Evolutionary conservation across 2,329 filamentous ascomycete genomes (phyloP), one percentile per base, ranked within the genome.

Genomic region (Claviceps pazoutovae): DNA sequence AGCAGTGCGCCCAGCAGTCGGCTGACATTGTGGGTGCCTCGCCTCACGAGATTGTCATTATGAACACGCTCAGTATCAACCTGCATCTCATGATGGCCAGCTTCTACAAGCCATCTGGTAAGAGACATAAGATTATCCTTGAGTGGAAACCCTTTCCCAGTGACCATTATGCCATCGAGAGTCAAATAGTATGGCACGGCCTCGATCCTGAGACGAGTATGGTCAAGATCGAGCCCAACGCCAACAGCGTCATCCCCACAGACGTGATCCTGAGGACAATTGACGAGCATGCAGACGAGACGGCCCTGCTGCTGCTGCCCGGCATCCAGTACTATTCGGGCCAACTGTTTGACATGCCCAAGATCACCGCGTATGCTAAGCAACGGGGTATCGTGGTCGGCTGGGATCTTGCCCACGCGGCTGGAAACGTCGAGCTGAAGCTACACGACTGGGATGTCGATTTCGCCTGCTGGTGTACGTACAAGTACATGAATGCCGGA

Each of bases 251-350:
- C 54, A 74, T 95, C 48, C 74, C 78, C 1, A 94, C 85, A 0
- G 76, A 83, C 45, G 73, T 82, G 56, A 85, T 95, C 42, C 72
- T 93, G 9, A 73, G 76, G 7, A 72, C 79, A 4, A 94, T 95
- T 57, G 84, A 89, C 55, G 70, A 80, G 54, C 83, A 95, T 62
- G 85, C 84, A 46, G 74, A 80, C 1, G 78, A 78, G 5, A 82
- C 87, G 0, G 86, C 88, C 1, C 68, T 96, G 8, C 69, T 95
- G 1, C 76, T 95, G 4, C 78, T 96, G 0, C 88, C 89, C 0
- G 90, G 87, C 9, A 84, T 96, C 43, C 89, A 96, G 64, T 96
- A 89, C 71, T 95, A 94, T 69, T 93, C 85, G 0, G 89, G 89
- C 51, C 90, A 96, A 65, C 79, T 86, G 52, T 86, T 95, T 59